A percentile compares a stretch with the other conserved stretches of the same genome.
Evolutionary conservation across 495 filamentous ascomycete species (phyloP).

Genomic region (Pseudevernia furfuracea): DNA sequence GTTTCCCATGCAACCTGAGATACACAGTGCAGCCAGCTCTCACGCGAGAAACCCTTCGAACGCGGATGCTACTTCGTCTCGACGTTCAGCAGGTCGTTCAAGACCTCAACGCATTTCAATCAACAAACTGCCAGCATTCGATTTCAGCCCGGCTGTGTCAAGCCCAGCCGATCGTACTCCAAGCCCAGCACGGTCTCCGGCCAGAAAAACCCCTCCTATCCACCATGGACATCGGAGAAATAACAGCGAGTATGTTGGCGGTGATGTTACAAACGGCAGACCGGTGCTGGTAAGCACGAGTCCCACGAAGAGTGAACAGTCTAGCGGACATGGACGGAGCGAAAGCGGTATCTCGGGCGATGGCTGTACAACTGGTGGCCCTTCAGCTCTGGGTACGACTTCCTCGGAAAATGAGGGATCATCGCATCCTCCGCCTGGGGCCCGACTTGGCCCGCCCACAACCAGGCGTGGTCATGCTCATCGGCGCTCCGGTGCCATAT

Average conservation of each 20-base stretch:
- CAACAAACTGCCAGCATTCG: slow-evolving; percentile 33
- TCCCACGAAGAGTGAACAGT: slow-evolving; percentile 22
- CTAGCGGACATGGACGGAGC: slow-evolving; percentile 59
- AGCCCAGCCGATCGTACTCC: slow-evolving; percentile 13
- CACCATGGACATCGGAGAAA: slow-evolving; percentile 58
- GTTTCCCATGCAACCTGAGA: slow-evolving; percentile 49
- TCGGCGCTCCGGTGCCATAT: slow-evolving; percentile 78
- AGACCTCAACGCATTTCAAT: slow-evolving; percentile 24
- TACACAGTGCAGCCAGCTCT: slow-evolving; percentile 19
- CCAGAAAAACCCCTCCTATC: slow-evolving; percentile 23
- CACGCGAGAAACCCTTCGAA: slow-evolving; percentile 3
- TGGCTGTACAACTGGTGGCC: slow-evolving; percentile 51
- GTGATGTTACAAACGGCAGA: slow-evolving; percentile 54
- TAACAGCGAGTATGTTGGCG: slow-evolving; percentile 76
- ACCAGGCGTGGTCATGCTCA: slow-evolving; percentile 69
- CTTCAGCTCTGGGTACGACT: slow-evolving; percentile 52
- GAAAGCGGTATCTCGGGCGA: slow-evolving; percentile 75
- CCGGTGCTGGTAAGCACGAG: slow-evolving; percentile 50
- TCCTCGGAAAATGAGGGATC: slow-evolving; percentile 56
- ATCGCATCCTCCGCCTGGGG: slow-evolving; percentile 40
- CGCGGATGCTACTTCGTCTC: slow-evolving; percentile 5
- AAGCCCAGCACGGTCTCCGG: slow-evolving; percentile 31
- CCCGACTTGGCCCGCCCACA: slow-evolving; percentile 37
- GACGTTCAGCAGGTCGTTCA: slow-evolving; percentile 13
- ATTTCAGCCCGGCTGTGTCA: slow-evolving; percentile 20